Evolutionary conservation across 1,284 basidiomycete species (phyloP).

Genomic region (Tetrapyrgos nigripes): DNA sequence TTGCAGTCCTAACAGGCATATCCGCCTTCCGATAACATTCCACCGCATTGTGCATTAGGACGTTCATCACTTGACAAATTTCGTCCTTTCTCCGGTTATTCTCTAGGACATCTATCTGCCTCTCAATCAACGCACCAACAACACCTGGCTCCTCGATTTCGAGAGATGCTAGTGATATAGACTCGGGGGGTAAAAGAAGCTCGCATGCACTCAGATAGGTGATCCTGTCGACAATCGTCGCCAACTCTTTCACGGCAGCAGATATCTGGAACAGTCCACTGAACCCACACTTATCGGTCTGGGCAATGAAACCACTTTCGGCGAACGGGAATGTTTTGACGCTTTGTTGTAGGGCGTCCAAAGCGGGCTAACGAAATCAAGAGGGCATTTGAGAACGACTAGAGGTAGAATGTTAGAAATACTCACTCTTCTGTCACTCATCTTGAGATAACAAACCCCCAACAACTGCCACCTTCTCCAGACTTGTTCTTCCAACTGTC

Average conservation of each 20-base stretch:
- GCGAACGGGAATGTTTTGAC: conserved; percentile 61
- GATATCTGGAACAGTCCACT: conserved; percentile 44
- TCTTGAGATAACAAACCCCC: conserved; percentile 76
- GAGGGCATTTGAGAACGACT: background rate
- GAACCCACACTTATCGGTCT: conserved; percentile 33
- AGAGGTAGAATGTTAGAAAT: background rate
- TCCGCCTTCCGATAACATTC: conserved; percentile 50
- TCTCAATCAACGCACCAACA: conserved; percentile 62
- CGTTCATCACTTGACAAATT: conserved; percentile 43
- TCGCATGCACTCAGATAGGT: conserved; percentile 73
- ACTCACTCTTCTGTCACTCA: conserved; percentile 70
- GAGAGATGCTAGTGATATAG: conserved; percentile 50
- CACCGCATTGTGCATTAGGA: conserved; percentile 55
- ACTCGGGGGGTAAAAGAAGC: conserved; percentile 54
- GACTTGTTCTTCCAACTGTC: conserved; percentile 64
- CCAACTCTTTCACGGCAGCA: conserved; percentile 57
- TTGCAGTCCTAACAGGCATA: conserved; percentile 61
- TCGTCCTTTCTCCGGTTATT: conserved; percentile 61
- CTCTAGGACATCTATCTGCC: conserved; percentile 63
- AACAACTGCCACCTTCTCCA: conserved; percentile 81
- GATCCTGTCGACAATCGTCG: conserved; percentile 63
- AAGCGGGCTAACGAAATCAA: conserved; percentile 54
- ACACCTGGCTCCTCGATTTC: conserved; percentile 35
- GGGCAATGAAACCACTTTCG: conserved; percentile 40
- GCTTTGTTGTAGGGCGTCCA: conserved; percentile 59